Conservation (phyloP, 768 basidiomycete species). For the Strobilomyces confusus region DNA sequence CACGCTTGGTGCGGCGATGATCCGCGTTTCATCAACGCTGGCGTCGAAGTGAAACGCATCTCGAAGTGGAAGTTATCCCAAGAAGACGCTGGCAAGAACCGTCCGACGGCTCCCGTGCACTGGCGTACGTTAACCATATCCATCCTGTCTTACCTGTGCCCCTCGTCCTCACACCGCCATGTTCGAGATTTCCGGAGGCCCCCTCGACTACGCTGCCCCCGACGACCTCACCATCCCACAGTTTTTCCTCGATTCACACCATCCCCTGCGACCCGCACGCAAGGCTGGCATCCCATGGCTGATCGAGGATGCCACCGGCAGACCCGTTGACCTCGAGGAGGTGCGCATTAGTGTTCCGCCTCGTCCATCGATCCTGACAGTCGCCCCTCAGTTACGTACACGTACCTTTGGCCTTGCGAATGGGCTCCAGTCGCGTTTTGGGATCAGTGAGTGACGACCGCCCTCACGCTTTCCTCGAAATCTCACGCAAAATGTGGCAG, state of each 20-base stretch:
- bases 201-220: conserved; percentile 43
- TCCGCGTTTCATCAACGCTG: neutral
- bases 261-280: conserved; percentile 43
- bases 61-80: neutral
- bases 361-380: neutral
- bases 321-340: conserved; percentile 42
- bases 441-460: conserved; percentile 38
- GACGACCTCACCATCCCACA: conserved; percentile 64
- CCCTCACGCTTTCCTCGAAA: neutral
- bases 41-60: too few relatives aligned
- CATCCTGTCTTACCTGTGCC: neutral
- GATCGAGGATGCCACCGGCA: conserved; percentile 53
- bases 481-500: conserved; percentile 28
- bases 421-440: conserved; percentile 44
- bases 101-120: neutral
- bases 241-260: conserved; percentile 51
- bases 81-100: neutral
- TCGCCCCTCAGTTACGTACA: conserved; percentile 31
- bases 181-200: conserved; percentile 26
- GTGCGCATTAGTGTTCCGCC: conserved; percentile 29
- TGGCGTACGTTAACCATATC: neutral
- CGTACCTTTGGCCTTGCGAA: conserved; percentile 54
- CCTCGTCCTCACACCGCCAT: neutral
- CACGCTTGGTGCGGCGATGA: neutral
- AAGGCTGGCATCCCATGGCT: conserved; percentile 49